Conservation (phyloP, 208 protist genomes). For the Vickermania ingenoplastis region DNA sequence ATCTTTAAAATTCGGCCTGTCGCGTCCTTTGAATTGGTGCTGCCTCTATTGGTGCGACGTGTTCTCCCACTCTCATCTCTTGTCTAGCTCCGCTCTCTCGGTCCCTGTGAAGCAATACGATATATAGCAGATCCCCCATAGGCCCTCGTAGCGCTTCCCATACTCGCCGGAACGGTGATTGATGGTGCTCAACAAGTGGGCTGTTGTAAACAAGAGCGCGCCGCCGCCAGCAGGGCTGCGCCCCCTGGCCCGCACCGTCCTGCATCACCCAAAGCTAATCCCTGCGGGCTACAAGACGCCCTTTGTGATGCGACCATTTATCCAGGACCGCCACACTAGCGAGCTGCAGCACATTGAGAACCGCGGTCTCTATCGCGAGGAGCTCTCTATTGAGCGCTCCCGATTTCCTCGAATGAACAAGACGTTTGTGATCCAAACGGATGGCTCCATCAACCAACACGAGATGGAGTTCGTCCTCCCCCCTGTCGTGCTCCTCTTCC, state of each 20-base stretch:
- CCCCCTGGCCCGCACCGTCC: constrained; percentile 40
- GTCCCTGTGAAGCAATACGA: no score
- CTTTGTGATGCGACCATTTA: constrained; percentile 77
- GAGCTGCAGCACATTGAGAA: constrained; percentile 87
- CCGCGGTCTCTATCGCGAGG: constrained; percentile 83
- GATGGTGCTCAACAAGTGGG: constrained; percentile 88
- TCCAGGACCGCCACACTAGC: constrained; percentile 77
- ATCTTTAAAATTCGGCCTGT: no score
- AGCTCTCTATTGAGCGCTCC: constrained; percentile 79
- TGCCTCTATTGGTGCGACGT: no score
- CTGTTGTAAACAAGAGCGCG: constrained; percentile 68
- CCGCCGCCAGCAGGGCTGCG: constrained; percentile 54
- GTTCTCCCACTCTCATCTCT: no score
- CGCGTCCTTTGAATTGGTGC: no score
- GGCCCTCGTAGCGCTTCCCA: no score
- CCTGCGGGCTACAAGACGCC: constrained; percentile 79
- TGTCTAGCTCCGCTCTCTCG: no score
- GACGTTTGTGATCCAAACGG: constrained; percentile 73
- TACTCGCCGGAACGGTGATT: no score
- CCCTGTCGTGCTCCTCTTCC: constrained; percentile 70
- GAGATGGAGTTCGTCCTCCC: constrained; percentile 87
- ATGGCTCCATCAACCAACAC: constrained; percentile 79
- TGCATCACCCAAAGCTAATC: constrained; percentile 46
- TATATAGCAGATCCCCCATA: no score
- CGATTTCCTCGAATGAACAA: constrained; percentile 75